Evolutionary conservation across 2,329 filamentous ascomycete species (phyloP), one percentile per base, ranked within the genome.

Genomic region (Colletotrichum aenigma): DNA sequence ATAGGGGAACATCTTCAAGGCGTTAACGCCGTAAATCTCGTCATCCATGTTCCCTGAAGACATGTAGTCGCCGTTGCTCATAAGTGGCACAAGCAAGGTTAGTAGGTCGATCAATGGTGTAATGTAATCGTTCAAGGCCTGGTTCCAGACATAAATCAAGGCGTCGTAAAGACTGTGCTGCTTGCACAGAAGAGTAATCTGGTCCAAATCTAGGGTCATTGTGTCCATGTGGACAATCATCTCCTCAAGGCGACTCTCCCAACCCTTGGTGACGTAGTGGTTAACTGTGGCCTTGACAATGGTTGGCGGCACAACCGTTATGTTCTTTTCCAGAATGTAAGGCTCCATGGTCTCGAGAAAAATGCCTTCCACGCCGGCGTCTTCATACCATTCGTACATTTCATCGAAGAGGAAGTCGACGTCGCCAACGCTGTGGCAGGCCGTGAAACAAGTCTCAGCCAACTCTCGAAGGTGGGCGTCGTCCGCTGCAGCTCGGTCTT

Each of bases 91-190:
- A 36, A 94, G 83, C n/a, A 98, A 87, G 16, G 91, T 87, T 65
- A 98, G 87, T 3, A 99, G 90, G 76, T 98, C 96, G 79, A 95
- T 93, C 72, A 98, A 88, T 2, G 97, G 96, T 3, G 96, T 97
- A 77, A 98, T 93, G 80, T 97, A 98, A 84, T 99, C 97, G 77
- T 89, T 88, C 32, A 99, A 87, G 4, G 95, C 96, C 83, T 95
- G 94, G 76, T 98, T 98, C 97, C 97, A 99, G 71, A 99, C 94
- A 82, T 98, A 98, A 58, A 97, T 96, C 72, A 98, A 91, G 3
- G 97, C 97, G 84, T 99, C 97, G 81, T 98, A 99, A 6, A 99
- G 90, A 78, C 94, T 92, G 83, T 98, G 93, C 82, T 96, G 94
- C 83, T 97, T 98, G 89, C 97, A 99, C 28, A 99, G 88, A 15